phyloP scores from a whole-genome alignment of 1,139 yeast genomes.

The Taphrina deformans region DNA sequence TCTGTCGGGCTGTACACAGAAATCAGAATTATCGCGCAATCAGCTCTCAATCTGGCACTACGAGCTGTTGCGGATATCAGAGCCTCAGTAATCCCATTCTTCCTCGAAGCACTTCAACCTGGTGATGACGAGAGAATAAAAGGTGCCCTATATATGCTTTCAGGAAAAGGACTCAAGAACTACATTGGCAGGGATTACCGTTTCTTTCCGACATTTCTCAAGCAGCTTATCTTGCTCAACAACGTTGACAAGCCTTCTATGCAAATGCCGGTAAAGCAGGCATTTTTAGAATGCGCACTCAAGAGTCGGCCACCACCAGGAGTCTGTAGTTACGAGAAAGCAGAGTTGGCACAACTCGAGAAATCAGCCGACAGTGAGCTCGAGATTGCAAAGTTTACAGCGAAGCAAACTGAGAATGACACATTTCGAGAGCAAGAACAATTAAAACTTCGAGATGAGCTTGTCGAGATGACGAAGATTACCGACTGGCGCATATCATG shows the following conservation, averaged over 20 bases:
- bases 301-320: constrained; percentile 30
- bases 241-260: constrained; percentile 56
- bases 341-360: neutral
- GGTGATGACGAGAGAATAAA: constrained; percentile 62
- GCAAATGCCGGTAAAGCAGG: constrained; percentile 35
- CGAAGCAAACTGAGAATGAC: neutral
- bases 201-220: constrained; percentile 53
- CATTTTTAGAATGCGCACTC: constrained; percentile 29
- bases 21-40: constrained; percentile 69
- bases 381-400: neutral
- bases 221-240: constrained; percentile 59
- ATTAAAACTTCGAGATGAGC: constrained; percentile 3
- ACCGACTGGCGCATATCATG: constrained; percentile 70
- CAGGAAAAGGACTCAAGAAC: constrained; percentile 45
- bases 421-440: constrained; percentile 23
- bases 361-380: neutral
- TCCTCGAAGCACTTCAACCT: constrained; percentile 59
- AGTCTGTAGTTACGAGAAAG: constrained; percentile 12
- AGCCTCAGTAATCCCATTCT: constrained; percentile 44
- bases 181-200: constrained; percentile 61
- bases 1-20: constrained; percentile 72
- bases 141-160: constrained; percentile 57
- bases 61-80: constrained; percentile 70
- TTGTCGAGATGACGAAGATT: constrained; percentile 19
- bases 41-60: constrained; percentile 67